A percentile compares a stretch with the other conserved stretches of the same genome.
Conservation (phyloP, 2,329 filamentous ascomycete genomes). For the Alternaria postmessia region DNA sequence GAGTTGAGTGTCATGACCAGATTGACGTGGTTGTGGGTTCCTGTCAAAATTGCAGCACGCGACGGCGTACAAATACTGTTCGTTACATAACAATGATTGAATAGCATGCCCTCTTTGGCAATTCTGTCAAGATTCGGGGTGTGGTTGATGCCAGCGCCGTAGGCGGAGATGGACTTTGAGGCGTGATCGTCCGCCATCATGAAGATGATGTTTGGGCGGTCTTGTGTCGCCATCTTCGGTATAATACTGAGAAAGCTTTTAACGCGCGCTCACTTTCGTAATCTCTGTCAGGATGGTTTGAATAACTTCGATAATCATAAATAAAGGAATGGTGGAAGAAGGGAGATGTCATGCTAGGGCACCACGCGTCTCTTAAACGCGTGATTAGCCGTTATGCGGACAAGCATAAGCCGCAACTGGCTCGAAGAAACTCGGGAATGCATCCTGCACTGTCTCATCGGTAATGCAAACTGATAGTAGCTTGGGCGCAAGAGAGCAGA, state of each 20-base stretch:
- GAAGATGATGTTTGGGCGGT: conserved; percentile 56
- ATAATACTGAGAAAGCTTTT: not conserved
- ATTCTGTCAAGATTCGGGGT: conserved; percentile 63
- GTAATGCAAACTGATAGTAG: not conserved
- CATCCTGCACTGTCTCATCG: not conserved
- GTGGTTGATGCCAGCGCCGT: conserved; percentile 61
- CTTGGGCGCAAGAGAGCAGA: not conserved
- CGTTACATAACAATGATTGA: conserved; percentile 64
- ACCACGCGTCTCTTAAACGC: not conserved
- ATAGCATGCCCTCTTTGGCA: conserved; percentile 59
- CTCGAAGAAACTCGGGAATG: not conserved
- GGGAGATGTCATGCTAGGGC: not conserved
- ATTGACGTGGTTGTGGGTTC: conserved; percentile 64
- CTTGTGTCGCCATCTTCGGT: conserved; percentile 24
- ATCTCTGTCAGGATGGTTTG: no score
- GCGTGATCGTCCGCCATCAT: conserved; percentile 66
- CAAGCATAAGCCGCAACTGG: not conserved
- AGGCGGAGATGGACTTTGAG: conserved; percentile 59
- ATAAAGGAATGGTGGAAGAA: not conserved
- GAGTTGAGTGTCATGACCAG: conserved; percentile 60
- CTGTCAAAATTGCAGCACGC: conserved; percentile 59
- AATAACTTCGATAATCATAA: no score
- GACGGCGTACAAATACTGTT: conserved; percentile 64
- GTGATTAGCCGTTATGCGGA: not conserved
- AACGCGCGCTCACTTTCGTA: not conserved